Conservation (phyloP, 352 stramenopile species). For the Globisporangium okanoganense region DNA sequence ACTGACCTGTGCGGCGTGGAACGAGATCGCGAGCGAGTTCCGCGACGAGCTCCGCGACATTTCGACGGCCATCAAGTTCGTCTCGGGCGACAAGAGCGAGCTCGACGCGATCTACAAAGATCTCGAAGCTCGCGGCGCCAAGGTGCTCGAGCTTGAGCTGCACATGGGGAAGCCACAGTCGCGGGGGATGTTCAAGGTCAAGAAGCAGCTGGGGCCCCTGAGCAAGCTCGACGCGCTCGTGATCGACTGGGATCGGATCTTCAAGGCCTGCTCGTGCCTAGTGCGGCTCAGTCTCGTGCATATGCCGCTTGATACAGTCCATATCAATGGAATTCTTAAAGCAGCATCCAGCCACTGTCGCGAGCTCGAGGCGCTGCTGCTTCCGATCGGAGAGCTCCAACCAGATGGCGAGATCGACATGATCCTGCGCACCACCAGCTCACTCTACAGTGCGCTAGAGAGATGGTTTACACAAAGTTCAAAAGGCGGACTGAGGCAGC, state of each 20-base stretch:
- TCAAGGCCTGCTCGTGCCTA: background rate
- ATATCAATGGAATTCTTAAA: background rate
- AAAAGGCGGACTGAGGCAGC: constrained; percentile 18
- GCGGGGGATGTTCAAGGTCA: background rate
- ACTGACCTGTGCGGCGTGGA: background rate
- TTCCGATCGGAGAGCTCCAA: background rate
- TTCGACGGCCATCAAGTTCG: background rate
- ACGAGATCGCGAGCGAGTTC: background rate
- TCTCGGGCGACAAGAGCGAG: background rate
- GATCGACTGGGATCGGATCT: background rate
- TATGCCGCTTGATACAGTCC: background rate
- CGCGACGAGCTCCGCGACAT: background rate
- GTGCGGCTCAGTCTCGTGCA: background rate
- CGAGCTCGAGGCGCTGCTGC: background rate
- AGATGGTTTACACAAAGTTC: constrained; percentile 11
- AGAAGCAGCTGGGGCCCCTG: background rate
- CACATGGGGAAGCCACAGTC: background rate
- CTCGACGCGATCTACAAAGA: background rate
- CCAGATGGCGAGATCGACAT: background rate
- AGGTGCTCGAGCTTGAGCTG: background rate
- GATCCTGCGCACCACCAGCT: background rate
- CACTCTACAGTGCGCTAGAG: constrained; percentile 16
- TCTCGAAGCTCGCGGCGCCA: background rate
- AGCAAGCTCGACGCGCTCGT: background rate
- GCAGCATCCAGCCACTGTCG: background rate